Base-by-base conservation (phyloP, 2,329 filamentous ascomycete species). In the Biscogniauxia sp. region DNA sequence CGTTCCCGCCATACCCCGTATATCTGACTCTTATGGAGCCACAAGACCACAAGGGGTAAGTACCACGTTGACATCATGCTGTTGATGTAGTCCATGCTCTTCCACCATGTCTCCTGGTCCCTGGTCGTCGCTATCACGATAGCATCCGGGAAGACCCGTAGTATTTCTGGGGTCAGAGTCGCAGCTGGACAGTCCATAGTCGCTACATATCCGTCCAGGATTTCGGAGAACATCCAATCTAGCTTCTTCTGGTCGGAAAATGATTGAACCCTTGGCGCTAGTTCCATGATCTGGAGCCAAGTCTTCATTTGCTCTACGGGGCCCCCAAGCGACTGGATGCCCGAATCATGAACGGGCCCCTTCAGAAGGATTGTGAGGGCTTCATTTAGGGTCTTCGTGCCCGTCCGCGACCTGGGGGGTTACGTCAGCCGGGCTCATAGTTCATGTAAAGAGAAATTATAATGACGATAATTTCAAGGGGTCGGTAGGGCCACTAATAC, bases 81-180 rank as follows among this genome's bases (percentile, higher is more conserved):
- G 62, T 73, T 74, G 54, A 74, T 55, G 58, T 71, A 62, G 54
- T 64, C 65, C 73, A 75, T 74, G 61, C 70, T 77, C 61, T 67
- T 69, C 74, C 74, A 77, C 76, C 77, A 78, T 2, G 72, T 72
- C 41, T 67, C 66, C 51, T 74, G 68, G 59, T 76, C 73, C 55
- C 77, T 72, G 1, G 74, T 77, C 15, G 78, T 80, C 62, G 74
- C 77, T 57, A 84, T 76, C 28, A 83, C 79, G 56, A 78, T 75
- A 19, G 81, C 80, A 45, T 82, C 75, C 0, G 81, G 81, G 64
- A 81, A 83, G 37, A 82, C 68, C 45, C 77, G 74, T 68, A 83
- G 70, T 57, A 83, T 73, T 62, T 83, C 79, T 50, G 77, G 76
- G 20, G 72, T 76, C 17, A 83, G 74, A 20, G 76, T 68, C 37